These are phyloP conservation scores for Furcasterigmium furcatum DNA, from an alignment of 2,329 filamentous ascomycete species.

Conservation along the genomic window DNA sequence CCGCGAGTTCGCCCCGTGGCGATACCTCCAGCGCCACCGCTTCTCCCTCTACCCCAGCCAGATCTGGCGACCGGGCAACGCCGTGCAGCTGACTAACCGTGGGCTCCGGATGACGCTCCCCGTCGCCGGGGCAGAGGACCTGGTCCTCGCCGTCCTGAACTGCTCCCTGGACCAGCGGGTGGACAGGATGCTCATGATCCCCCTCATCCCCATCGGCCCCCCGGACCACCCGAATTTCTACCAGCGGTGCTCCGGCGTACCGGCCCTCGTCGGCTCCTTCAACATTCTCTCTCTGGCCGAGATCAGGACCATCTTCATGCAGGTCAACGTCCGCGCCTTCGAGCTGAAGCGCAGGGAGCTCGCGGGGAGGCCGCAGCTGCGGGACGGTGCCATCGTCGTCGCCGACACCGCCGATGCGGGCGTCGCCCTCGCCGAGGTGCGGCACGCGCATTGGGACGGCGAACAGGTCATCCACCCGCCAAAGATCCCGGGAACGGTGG, in stretches of 20 bases:
- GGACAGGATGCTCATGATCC: background rate
- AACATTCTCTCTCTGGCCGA: background rate
- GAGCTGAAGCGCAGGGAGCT: background rate
- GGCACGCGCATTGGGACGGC: background rate
- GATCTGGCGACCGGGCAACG: background rate
- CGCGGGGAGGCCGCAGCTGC: background rate
- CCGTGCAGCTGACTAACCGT: conserved; percentile 3
- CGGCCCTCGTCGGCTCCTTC: background rate
- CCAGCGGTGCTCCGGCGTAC: background rate
- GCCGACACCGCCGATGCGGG: background rate
- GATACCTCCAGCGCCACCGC: background rate
- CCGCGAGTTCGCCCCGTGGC: conserved; percentile 4
- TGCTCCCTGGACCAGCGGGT: background rate
- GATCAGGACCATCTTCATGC: background rate
- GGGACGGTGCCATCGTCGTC: background rate
- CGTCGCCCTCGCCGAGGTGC: background rate
- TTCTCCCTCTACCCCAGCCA: background rate
- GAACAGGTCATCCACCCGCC: background rate
- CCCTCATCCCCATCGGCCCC: background rate
- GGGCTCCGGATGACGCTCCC: conserved; percentile 4
- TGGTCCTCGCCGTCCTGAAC: background rate
- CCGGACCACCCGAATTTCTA: background rate
- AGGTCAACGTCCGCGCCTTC: background rate
- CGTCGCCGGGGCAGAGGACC: background rate
- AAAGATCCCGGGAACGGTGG: too few species aligned